Base-by-base conservation (phyloP, 768 basidiomycete genomes). In the Russula foetens region DNA sequence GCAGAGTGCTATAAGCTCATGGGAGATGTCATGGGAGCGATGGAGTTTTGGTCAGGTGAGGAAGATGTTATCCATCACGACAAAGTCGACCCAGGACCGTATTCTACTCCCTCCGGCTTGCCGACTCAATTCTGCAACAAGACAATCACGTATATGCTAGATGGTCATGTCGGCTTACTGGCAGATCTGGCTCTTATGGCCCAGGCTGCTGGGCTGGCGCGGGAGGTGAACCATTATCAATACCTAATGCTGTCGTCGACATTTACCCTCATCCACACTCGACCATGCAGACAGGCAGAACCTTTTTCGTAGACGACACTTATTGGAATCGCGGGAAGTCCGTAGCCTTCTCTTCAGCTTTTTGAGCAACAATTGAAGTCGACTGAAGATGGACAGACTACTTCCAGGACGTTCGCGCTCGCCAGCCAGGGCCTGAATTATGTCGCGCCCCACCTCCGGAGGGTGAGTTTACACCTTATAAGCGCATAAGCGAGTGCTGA, bases 261-360 rank as follows among this genome's bases (percentile, higher is more conserved):
- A 23, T 19, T 63, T 15, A 56, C 33, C 15, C 53, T 26, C 45
- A 38, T 19, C 17, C 9, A 41, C 26, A 2, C 28, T n/a, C 43
- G 46, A 33, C 52, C 2, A 21, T 51, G 35, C 47, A 87, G 86
- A 75, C 78, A 58, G 82, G 83, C 65, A 74, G 82, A 41, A 86
- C 86, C 3, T 84, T 89, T 71, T 75, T 88, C 55, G 74, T 89
- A 5, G 82, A 86, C 59, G 86, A 89, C 69, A 80, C 80, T 0
- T 80, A 83, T 63, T 89, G 87, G 86, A 83, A 86, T 69, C 80
- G 86, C 58, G 86, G 85, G 74, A 84, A 80, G 84, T 85, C 62
- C 56, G 82, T 72, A 39, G 23, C 5, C 19, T 39, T 23, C 28
- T 46, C 38, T 29, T n/a, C 23, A 47, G 28, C 55, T 17, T 15